These are phyloP conservation scores for Colletotrichum scovillei DNA, from an alignment of 2,329 filamentous ascomycete species.

Conservation along the genomic window DNA sequence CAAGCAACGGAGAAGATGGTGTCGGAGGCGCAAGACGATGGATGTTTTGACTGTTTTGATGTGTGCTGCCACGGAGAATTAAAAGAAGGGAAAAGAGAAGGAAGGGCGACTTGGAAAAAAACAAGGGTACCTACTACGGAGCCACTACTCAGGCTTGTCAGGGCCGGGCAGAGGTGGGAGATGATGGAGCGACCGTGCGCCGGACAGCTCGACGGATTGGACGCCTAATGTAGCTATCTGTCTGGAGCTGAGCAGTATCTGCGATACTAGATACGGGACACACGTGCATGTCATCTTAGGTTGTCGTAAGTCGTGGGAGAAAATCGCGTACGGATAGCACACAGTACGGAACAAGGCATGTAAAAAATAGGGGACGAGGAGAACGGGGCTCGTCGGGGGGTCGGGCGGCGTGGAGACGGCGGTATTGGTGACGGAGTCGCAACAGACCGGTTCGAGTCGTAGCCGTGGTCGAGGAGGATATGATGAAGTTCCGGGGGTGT, in stretches of 20 bases:
- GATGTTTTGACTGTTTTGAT: constrained; percentile 27
- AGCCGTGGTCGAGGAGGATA: background rate
- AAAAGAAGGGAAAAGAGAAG: background rate
- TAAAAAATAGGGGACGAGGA: constrained; percentile 23
- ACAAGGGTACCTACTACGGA: background rate
- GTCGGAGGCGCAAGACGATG: constrained; percentile 10
- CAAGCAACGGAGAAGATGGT: constrained; percentile 13
- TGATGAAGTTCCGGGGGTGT: background rate
- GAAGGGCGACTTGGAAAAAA: background rate
- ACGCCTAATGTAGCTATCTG: constrained; percentile 21
- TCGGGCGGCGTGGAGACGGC: constrained; percentile 21
- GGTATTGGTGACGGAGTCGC: constrained; percentile 24
- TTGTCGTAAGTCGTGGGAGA: constrained; percentile 13
- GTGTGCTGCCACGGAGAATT: constrained; percentile 21
- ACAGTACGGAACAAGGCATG: background rate
- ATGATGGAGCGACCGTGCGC: constrained; percentile 29
- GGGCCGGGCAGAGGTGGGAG: background rate
- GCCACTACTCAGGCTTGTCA: background rate
- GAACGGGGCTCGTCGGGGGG: constrained; percentile 4
- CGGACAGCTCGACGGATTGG: constrained; percentile 28
- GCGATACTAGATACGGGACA: constrained; percentile 23
- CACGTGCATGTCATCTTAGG: constrained; percentile 31
- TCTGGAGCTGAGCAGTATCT: constrained; percentile 26
- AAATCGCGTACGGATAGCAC: background rate
- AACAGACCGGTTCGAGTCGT: constrained; percentile 24